Evolutionary conservation across 2,329 filamentous ascomycete genomes (phyloP).

Genomic region (Ophiostoma novo-ulmi): DNA sequence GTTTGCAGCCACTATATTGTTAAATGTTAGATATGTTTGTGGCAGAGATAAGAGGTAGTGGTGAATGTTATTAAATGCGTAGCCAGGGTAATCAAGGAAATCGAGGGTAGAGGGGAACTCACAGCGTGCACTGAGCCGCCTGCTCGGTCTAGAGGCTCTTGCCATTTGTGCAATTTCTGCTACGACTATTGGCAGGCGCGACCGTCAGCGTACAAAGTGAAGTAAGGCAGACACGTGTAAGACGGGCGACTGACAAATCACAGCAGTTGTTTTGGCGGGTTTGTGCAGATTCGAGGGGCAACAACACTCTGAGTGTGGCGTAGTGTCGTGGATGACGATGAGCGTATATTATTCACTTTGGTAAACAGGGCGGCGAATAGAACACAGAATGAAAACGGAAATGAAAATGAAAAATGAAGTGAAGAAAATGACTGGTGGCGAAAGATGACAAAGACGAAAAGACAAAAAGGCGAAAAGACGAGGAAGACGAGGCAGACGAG

Average conservation of each 20-base stretch:
- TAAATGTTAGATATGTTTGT: neutral
- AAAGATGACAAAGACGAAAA: neutral
- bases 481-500: too few species aligned
- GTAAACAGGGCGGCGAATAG: neutral
- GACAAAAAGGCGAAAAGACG: neutral
- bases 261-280: neutral
- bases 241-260: neutral
- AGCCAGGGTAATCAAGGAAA: too few species aligned
- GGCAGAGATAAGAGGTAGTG: neutral
- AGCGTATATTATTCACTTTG: too few species aligned
- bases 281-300: neutral
- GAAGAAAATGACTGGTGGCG: neutral
- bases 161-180: slow-evolving; percentile 10
- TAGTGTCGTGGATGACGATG: neutral
- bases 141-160: neutral
- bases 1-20: slow-evolving; percentile 1
- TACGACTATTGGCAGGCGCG: neutral
- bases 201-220: neutral
- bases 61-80: neutral
- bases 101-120: neutral
- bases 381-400: neutral
- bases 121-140: slow-evolving; percentile 20
- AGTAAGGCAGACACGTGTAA: neutral
- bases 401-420: neutral
- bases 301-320: too few species aligned